Conservation (phyloP, 805 yeast genomes). For the Blastobotrys peoriensis region DNA sequence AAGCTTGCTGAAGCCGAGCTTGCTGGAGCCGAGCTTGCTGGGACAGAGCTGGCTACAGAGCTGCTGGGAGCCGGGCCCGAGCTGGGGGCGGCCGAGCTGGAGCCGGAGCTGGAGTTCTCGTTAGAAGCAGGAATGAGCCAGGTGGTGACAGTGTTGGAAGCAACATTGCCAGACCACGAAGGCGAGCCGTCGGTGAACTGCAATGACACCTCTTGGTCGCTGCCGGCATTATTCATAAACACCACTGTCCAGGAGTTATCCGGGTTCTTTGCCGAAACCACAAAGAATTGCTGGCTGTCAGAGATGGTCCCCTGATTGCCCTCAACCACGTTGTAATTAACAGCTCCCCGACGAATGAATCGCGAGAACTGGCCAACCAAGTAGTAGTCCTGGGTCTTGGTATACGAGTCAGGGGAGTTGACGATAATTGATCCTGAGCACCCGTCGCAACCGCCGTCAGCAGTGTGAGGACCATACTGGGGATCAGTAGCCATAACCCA, state of each 20-base stretch:
- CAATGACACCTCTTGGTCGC: slow-evolving; percentile 3
- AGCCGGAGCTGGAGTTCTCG: no score
- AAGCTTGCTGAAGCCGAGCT: no score
- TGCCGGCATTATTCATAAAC: slow-evolving; percentile 5
- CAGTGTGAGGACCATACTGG: slow-evolving; percentile 3
- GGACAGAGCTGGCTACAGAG: no score
- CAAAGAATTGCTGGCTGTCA: background rate
- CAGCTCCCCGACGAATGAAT: slow-evolving; percentile 13
- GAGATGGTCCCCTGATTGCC: slow-evolving; percentile 1
- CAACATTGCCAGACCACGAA: slow-evolving; percentile 1
- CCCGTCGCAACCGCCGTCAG: slow-evolving; percentile 3
- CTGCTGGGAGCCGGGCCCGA: no score
- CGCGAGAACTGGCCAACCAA: slow-evolving; percentile 10
- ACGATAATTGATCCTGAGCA: slow-evolving; percentile 6
- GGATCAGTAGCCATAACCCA: slow-evolving; percentile 7
- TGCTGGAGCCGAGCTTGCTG: no score
- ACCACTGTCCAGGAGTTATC: slow-evolving; percentile 6
- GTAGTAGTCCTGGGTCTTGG: slow-evolving; percentile 6
- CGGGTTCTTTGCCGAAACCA: slow-evolving; percentile 5
- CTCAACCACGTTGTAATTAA: slow-evolving; percentile 2
- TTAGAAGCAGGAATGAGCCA: slow-evolving; percentile 4
- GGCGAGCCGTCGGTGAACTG: background rate
- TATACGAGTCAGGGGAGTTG: background rate
- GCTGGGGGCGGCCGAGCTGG: no score
- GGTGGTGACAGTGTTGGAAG: slow-evolving; percentile 2